A percentile compares a stretch with the other conserved stretches of the same genome.
These are phyloP conservation scores for Sindora glabra DNA, from an alignment of 306 rosid species.

Conservation along the genomic window DNA sequence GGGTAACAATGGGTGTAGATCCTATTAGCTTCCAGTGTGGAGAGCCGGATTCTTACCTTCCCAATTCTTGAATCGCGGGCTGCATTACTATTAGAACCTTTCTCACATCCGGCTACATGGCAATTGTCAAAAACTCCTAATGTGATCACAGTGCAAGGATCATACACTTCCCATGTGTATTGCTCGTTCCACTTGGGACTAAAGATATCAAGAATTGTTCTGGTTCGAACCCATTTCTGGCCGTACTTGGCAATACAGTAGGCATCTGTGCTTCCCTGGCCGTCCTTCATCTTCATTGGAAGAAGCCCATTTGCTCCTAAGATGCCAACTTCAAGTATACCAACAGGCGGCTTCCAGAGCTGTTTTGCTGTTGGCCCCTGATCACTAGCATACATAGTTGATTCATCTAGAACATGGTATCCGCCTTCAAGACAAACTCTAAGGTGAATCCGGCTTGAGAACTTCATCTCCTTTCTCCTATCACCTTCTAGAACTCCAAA, in stretches of 20 bases:
- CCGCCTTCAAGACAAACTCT: conserved; percentile 96
- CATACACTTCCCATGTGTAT: conserved; percentile 92
- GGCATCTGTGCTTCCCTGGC: conserved; percentile 71
- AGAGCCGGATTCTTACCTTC: conserved; percentile 83
- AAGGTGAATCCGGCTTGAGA: conserved; percentile 76
- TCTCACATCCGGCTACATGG: conserved; percentile 62
- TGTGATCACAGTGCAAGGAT: conserved; percentile 87
- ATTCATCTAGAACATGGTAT: conserved; percentile 90
- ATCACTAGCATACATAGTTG: conserved; percentile 80
- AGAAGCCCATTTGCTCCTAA: conserved; percentile 80
- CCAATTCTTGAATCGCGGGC: conserved; percentile 69
- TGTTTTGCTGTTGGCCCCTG: conserved; percentile 89
- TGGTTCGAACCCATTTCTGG: conserved; percentile 90
- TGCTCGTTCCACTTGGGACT: conserved; percentile 95
- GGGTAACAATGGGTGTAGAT: conserved; percentile 70
- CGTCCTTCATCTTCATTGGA: conserved; percentile 86
- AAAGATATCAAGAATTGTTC: conserved; percentile 70
- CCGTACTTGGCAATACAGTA: conserved; percentile 86
- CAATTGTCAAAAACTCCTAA: conserved; percentile 81
- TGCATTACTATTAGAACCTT: conserved; percentile 20
- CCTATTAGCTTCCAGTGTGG: conserved; percentile 75
- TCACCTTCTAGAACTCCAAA: conserved; percentile 79
- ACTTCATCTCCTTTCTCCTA: conserved; percentile 78
- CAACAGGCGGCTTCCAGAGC: conserved; percentile 84
- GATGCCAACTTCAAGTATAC: conserved; percentile 84